Evolutionary conservation across 2,329 filamentous ascomycete species (phyloP).

Genomic region (Trichoderma lentiforme): DNA sequence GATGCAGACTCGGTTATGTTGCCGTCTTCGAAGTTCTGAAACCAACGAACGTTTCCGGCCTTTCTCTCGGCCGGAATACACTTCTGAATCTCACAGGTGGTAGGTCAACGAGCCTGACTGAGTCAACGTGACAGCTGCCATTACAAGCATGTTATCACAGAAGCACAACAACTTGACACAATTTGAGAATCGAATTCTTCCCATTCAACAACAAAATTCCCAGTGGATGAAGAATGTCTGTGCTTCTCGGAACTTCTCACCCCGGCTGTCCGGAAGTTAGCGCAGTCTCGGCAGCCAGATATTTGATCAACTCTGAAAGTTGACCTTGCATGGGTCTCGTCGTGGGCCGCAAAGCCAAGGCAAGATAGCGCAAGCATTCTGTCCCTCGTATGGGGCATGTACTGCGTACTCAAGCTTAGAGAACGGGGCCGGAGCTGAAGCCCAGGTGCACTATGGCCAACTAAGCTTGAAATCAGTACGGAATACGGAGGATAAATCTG

Average conservation of each 20-base stretch:
- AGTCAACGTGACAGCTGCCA: neutral
- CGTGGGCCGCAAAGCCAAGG: neutral
- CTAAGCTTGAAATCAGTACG: neutral
- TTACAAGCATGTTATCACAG: neutral
- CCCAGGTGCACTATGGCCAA: neutral
- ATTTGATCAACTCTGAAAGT: neutral
- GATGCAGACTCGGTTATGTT: neutral
- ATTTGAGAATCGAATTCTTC: neutral
- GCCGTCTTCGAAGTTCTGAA: neutral
- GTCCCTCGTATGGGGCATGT: neutral
- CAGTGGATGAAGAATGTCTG: neutral
- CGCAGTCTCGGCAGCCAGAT: neutral
- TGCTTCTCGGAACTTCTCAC: neutral
- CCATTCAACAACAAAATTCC: neutral
- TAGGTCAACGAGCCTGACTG: neutral
- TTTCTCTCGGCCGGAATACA: constrained; percentile 15
- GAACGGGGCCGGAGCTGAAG: neutral
- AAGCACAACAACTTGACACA: neutral
- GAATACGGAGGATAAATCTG: neutral
- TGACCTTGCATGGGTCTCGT: neutral
- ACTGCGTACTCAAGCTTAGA: neutral
- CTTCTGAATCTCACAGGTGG: neutral
- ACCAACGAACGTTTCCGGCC: constrained; percentile 15
- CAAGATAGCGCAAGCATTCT: neutral
- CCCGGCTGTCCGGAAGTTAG: neutral